Percentiles rank a stretch among this genome's conserved stretches.
Evolutionary conservation across 2,329 filamentous ascomycete species (phyloP).

Genomic region (Fusarium vanettenii): DNA sequence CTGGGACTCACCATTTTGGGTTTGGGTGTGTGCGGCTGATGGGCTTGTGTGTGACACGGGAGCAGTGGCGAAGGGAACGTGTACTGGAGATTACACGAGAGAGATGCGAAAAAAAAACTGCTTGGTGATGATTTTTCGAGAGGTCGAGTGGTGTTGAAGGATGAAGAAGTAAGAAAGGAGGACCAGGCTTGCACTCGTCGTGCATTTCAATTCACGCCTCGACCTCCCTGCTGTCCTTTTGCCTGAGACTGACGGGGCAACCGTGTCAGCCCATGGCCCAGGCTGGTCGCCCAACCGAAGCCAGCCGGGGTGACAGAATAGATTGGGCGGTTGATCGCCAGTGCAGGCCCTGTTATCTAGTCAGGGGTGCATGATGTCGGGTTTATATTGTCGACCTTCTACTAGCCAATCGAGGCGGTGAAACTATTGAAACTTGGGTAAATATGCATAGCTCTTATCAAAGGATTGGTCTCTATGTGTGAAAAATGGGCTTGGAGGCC

Average conservation of each 20-base stretch:
- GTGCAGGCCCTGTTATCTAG: not conserved
- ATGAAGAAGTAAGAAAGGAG: constrained; percentile 38
- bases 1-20: constrained; percentile 51
- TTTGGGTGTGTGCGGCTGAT: constrained; percentile 30
- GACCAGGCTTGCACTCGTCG: constrained; percentile 34
- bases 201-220: constrained; percentile 42
- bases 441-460: constrained; percentile 34
- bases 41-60: constrained; percentile 17
- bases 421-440: constrained; percentile 37
- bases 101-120: constrained; percentile 1
- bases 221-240: constrained; percentile 38
- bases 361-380: not conserved
- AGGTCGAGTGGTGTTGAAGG: constrained; percentile 36
- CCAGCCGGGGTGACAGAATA: constrained; percentile 2
- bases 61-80: not conserved
- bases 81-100: not conserved
- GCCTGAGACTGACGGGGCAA: constrained; percentile 49
- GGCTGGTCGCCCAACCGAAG: constrained; percentile 20
- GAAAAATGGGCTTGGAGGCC: not conserved
- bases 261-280: constrained; percentile 29
- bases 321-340: not conserved
- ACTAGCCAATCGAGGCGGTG: constrained; percentile 34
- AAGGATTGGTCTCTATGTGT: constrained; percentile 18
- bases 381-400: constrained; percentile 4
- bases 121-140: constrained; percentile 19